Conservation (phyloP, 352 stramenopile species). For the Aphanomyces stellatus region DNA sequence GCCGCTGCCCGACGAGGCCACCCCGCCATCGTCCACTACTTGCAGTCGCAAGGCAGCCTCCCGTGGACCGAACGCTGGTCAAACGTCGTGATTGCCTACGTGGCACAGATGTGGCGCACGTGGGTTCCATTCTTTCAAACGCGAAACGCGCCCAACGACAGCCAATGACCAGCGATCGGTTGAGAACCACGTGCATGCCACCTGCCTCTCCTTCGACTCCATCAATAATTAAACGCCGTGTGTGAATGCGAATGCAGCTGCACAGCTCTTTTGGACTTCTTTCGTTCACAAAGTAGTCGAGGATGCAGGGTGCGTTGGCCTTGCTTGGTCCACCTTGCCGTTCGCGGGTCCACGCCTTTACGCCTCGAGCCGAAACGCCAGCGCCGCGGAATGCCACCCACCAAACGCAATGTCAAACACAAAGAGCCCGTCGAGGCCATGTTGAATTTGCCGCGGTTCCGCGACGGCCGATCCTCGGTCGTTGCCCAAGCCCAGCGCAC, state of each 20-base stretch:
- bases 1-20: neutral
- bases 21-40: neutral
- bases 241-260: too few relatives aligned
- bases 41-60: neutral
- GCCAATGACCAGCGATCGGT: too few relatives aligned
- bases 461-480: neutral
- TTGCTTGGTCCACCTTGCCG: too few relatives aligned
- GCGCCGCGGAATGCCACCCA: constrained; percentile 16
- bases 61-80: neutral
- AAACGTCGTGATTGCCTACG: neutral
- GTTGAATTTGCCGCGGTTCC: neutral
- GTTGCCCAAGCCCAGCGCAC: neutral
- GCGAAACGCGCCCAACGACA: too few relatives aligned
- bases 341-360: neutral
- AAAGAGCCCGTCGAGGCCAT: constrained; percentile 4
- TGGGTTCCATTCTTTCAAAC: neutral
- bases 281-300: too few relatives aligned
- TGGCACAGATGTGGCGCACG: neutral
- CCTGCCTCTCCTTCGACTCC: too few relatives aligned
- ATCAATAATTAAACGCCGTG: too few relatives aligned
- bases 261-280: too few relatives aligned
- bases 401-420: constrained; percentile 13
- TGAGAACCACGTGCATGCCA: too few relatives aligned
- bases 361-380: neutral
- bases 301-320: too few relatives aligned